Evolutionary conservation across 768 basidiomycete genomes (phyloP).

Genomic region (Tulasnella sp.): DNA sequence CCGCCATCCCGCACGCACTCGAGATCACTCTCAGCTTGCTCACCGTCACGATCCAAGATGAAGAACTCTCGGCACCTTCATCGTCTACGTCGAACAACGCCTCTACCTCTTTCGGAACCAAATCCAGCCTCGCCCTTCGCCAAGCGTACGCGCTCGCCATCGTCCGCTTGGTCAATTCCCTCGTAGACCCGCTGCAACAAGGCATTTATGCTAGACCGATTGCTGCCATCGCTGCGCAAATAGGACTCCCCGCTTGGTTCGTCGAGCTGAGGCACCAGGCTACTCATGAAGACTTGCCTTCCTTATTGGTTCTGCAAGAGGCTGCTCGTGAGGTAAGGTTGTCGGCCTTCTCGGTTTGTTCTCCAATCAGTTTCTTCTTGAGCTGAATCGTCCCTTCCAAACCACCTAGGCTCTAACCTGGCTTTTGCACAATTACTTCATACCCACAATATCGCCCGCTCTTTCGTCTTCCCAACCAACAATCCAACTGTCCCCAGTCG

Average conservation of each 20-base stretch:
- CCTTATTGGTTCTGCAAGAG: conserved; percentile 70
- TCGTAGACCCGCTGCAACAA: conserved; percentile 90
- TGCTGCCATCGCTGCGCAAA: conserved; percentile 76
- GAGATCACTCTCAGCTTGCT: conserved; percentile 67
- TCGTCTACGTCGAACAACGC: not conserved
- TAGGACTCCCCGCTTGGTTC: conserved; percentile 81
- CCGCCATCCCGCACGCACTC: conserved; percentile 73
- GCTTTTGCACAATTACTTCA: conserved; percentile 80
- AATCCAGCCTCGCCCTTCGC: conserved; percentile 49
- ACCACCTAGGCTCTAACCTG: conserved; percentile 67
- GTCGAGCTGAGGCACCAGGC: conserved; percentile 92
- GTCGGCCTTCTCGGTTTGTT: not conserved
- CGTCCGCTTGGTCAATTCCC: conserved; percentile 86
- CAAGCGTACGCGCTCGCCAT: conserved; percentile 77
- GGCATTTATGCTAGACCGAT: conserved; percentile 90
- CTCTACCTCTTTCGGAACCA: not conserved
- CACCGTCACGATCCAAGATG: conserved; percentile 53
- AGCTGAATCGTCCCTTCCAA: not conserved
- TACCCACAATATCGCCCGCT: conserved; percentile 48
- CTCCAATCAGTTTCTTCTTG: no score
- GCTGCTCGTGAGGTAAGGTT: conserved; percentile 64
- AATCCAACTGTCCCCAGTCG: conserved; percentile 50
- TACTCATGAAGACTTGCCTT: conserved; percentile 92
- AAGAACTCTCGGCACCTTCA: conserved; percentile 33
- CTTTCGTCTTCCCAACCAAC: conserved; percentile 31